Percentiles rank a stretch among this genome's conserved stretches.
These are phyloP conservation scores for Mallotus nudiflorus DNA, from an alignment of 345 rosid genomes.

Conservation along the genomic window DNA sequence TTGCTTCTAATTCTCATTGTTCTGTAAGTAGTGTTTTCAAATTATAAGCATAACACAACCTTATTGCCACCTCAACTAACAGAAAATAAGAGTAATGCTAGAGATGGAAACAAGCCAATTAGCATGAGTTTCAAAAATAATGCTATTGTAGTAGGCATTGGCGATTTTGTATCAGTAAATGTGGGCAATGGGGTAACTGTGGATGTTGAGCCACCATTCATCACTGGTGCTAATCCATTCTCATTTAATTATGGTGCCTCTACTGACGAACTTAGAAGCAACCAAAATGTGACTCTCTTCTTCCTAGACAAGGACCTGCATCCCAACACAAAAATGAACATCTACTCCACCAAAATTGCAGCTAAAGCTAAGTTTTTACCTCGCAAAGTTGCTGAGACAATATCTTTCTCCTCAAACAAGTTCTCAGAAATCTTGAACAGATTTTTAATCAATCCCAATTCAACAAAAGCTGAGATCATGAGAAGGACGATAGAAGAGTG, in stretches of 20 bases:
- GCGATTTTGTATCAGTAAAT: neutral
- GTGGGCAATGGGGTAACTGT: constrained; percentile 13
- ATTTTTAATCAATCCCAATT: constrained; percentile 3
- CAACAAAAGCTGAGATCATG: constrained; percentile 13
- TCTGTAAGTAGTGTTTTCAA: no score
- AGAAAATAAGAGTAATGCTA: neutral
- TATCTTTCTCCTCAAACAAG: constrained; percentile 19
- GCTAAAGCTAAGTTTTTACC: constrained; percentile 11
- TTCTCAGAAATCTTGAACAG: constrained; percentile 7
- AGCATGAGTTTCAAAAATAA: neutral
- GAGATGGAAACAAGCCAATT: no score
- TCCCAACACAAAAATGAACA: constrained; percentile 2
- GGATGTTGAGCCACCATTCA: neutral
- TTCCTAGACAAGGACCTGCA: constrained; percentile 10
- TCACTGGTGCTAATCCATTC: neutral
- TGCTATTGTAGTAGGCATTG: neutral
- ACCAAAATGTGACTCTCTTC: constrained; percentile 2
- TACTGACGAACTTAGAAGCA: neutral
- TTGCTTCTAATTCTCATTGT: neutral
- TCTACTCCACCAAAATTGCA: constrained; percentile 4
- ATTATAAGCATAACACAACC: no score
- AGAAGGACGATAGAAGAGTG: constrained; percentile 12
- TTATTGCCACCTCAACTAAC: neutral
- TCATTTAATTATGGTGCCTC: neutral
- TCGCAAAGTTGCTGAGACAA: constrained; percentile 3